phyloP scores from a whole-genome alignment of 169 alveolate genomes.

The Theileria annulata region DNA sequence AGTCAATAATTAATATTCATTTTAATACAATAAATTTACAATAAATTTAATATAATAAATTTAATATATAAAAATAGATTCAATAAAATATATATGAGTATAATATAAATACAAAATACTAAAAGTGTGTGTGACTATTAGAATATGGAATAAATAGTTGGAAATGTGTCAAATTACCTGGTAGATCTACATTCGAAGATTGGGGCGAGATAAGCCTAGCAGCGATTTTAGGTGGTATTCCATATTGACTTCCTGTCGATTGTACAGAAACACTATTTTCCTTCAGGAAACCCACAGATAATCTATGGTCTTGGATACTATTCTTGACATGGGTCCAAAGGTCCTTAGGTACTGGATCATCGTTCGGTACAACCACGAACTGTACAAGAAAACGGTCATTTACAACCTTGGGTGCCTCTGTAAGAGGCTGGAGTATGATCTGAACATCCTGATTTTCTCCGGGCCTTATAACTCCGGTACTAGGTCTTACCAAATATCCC shows the following conservation, averaged over 20 bases:
- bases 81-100: background rate
- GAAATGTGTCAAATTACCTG: slow-evolving; percentile 40
- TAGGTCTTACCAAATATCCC: slow-evolving; percentile 84
- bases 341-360: slow-evolving; percentile 81
- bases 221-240: slow-evolving; percentile 73
- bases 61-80: background rate
- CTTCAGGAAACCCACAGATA: slow-evolving; percentile 79
- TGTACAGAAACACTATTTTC: slow-evolving; percentile 70
- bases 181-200: slow-evolving; percentile 73
- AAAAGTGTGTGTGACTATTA: background rate
- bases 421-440: slow-evolving; percentile 83
- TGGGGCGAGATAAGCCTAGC: slow-evolving; percentile 69
- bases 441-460: slow-evolving; percentile 79
- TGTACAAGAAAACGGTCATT: slow-evolving; percentile 84
- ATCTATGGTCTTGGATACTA: slow-evolving; percentile 79
- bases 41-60: slow-evolving; percentile 5
- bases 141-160: slow-evolving; percentile 33
- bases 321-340: slow-evolving; percentile 82
- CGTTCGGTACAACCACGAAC: slow-evolving; percentile 69
- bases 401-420: slow-evolving; percentile 78
- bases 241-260: slow-evolving; percentile 67
- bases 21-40: background rate
- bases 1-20: background rate
- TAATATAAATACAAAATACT: background rate
- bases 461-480: slow-evolving; percentile 81